Evolutionary conservation across 2,329 filamentous ascomycete species (phyloP), one percentile per base, ranked within the genome.

Genomic region (Xylaria multiplex): DNA sequence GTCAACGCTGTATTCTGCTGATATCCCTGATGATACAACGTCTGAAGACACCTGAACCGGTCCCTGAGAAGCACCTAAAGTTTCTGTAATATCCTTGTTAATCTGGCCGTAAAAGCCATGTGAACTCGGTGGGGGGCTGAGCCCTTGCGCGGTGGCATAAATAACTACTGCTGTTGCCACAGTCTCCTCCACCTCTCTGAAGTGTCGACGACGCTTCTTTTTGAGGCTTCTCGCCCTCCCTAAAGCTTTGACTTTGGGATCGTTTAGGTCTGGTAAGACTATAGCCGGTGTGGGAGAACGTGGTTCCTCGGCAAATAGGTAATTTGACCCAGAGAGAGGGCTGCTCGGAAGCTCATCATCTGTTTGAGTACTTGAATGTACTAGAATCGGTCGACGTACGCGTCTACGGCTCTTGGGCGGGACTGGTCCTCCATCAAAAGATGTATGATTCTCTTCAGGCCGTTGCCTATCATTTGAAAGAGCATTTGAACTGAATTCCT

Each of bases 91-190:
- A 32, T 70, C 70, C 59, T 71, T 69, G 54, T 77, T 71, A 55
- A 73, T 52, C 53, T 66, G 68, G 62, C 66, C 40, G 66, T 67
- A 70, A 60, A 62, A 59, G 35, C 52, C 53, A 24, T 35, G 32
- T 52, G 67, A 62, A 37, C 69, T 70, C 55, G 73, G 80, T 70
- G 79, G 81, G 53, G 66, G 81, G 63, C 80, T 83, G 64, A 86
- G 73, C 49, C 79, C 80, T 66, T 84, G 83, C 40, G 80, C 83
- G 8, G 84, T 80, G 45, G 85, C 84, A 67, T 85, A 85, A 22
- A 87, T 81, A 27, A 86, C 80, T 27, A 86, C 85, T 14, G 83
- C 85, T 40, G 85, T 82, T 40, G 85, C 85, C 37, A 86, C 76
- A 40, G 82, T 81, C 64, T 87, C 85, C 73, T 87, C 84, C 16